Base-by-base conservation (phyloP, 192 early-diverging fungal genomes). In the Podila epigama region DNA sequence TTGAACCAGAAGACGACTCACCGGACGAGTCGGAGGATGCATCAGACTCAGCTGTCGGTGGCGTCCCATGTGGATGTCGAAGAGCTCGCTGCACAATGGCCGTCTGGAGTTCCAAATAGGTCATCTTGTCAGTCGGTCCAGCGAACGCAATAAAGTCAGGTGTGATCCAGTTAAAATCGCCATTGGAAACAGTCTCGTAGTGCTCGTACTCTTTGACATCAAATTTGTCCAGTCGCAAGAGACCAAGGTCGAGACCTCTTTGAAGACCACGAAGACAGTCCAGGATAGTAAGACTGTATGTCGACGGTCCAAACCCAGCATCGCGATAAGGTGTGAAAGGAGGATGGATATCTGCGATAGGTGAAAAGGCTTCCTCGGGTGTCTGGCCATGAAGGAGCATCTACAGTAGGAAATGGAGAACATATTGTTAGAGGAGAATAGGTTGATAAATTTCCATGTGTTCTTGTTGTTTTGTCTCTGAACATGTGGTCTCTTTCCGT, bases 101-200 rank as follows among this genome's bases (percentile, higher is more conserved):
- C n/a, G 8, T 16, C 44, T 48, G 44, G n/a, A 70, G 20, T 16
- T 42, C 51, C 16, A 12, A 27, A 16, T 42, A 60, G 5, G 75
- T 70, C 13, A 82, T 65, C 33, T 85, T 81, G 55, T 92, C 91
- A 29, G 83, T 80, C 2, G 91, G 91, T 13, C 66, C 78, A 2
- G 91, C 91, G 55, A 92, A 79, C 0, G 91, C 91, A n/a, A 92
- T 78, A 55, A 92, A 92, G 65, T 88, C 89, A 36, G 85, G 81
- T 13, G 87, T 88, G 31, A 92, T 83, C 89, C 91, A 92, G 60
- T 92, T 92, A 36, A 91, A 84, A 53, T 92, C 91, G 4, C 91
- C 91, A 60, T 90, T 88, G 53, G 85, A 83, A 20, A 90, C 89
- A 20, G 72, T 71, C 60, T 92, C 91, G 67, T 90, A 90, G 41